Evolutionary conservation across 345 rosid species (phyloP), one percentile per base, ranked within the genome.

Genomic region (Eucalyptus cloeziana): DNA sequence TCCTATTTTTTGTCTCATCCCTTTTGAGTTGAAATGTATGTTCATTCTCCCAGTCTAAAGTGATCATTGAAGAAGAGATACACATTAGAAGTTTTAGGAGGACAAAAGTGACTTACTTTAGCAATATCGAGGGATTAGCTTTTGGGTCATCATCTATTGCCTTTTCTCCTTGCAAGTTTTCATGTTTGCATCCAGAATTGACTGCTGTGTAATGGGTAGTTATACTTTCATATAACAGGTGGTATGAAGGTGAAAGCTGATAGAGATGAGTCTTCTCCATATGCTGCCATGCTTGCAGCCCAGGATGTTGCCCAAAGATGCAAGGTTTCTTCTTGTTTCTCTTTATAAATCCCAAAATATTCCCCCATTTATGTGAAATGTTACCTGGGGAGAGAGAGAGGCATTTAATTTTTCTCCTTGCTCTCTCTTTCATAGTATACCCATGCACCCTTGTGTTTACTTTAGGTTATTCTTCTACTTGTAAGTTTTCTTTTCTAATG

Each of bases 191-290:
- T 64, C 49, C 10, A 31, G 33, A 52, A 31, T 12, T 54, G 67
- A 19, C n/a, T 86, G 87, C 58, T 76, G 87, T 90, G 43, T 50
- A 13, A 85, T 49, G n/a, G 69, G 19, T 25, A 22, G 31, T 43
- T 44, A 21, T 11, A 21, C 33, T 44, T 47, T 86, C 37, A 33
- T 86, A 60, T 25, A 43, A 30, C 64, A 87, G 89, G 89, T 19
- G 89, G 99, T 24, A 96, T 97, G 99, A 97, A 97, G 94, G 99
- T 97, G 90, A 97, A 97, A 92, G 99, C 99, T 43, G 98, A 96
- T 71, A 94, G 98, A 91, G 98, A 96, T 91, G 98, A 96, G 89
- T 96, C 98, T 49, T 96, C 98, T 50, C 98, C 98, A 16, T 96
- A 96, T 86, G 98, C 98, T 25, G 98, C 98, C 60, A 95, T 96